A percentile compares a stretch with the other conserved stretches of the same genome.
phyloP scores from a whole-genome alignment of 75 land plant species.

The Larix kaempferi region DNA sequence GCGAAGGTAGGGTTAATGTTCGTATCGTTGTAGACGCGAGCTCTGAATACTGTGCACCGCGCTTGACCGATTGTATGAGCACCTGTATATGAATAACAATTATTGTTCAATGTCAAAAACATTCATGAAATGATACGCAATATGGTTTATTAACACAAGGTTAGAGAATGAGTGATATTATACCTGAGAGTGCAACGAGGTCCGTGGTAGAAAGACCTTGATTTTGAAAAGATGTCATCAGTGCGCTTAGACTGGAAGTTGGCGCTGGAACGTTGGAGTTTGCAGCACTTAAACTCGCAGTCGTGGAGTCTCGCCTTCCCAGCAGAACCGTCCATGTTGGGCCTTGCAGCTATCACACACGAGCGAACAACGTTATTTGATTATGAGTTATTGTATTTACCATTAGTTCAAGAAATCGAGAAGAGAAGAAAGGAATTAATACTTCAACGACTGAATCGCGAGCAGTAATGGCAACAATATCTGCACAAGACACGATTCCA shows the following conservation, averaged over 20 bases:
- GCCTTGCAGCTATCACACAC: conserved; percentile 23
- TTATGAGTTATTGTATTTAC: too few relatives aligned
- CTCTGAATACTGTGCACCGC: conserved; percentile 28
- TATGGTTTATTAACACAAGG: not conserved
- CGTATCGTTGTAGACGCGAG: conserved; percentile 41
- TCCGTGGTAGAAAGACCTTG: conserved; percentile 18
- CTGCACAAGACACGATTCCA: conserved; percentile 59
- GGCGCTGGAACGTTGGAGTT: conserved; percentile 6
- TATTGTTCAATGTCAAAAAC: not conserved
- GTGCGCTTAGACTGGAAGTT: not conserved
- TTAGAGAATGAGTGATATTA: not conserved
- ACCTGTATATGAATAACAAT: too few relatives aligned
- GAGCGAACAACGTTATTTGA: too few relatives aligned
- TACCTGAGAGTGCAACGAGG: conserved; percentile 28
- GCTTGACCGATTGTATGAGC: conserved; percentile 57
- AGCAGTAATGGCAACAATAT: conserved; percentile 38
- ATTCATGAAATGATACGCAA: not conserved
- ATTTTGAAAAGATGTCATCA: not conserved
- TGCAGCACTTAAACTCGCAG: conserved; percentile 18
- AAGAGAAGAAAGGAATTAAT: not conserved
- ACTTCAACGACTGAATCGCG: conserved; percentile 19
- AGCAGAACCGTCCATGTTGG: conserved; percentile 25
- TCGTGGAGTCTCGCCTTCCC: conserved; percentile 26
- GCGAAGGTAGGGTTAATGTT: conserved; percentile 31
- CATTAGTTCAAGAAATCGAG: not conserved